Percentiles rank a stretch among this genome's conserved stretches.
Conservation (phyloP, 2,329 filamentous ascomycete species). For the Calonectria pauciramosa region DNA sequence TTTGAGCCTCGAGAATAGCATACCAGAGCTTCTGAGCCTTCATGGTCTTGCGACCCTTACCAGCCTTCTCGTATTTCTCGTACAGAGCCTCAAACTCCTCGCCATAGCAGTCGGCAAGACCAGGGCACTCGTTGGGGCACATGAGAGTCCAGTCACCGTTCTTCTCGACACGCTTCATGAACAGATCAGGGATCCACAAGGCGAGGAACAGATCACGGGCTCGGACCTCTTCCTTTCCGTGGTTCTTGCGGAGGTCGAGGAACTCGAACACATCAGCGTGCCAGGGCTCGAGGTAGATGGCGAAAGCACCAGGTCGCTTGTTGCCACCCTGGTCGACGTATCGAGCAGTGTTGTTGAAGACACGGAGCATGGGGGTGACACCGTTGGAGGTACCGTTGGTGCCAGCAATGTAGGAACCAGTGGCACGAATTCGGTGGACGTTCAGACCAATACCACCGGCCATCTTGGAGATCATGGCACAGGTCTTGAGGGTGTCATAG, state of each 20-base stretch:
- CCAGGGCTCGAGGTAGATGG: conserved; percentile 99
- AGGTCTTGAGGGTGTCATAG: conserved; percentile 99
- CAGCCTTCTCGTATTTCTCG: conserved; percentile 90
- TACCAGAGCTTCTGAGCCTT: conserved; percentile 99
- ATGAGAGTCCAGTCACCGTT: conserved; percentile 98
- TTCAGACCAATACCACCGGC: conserved; percentile 98
- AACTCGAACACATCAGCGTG: conserved; percentile 98
- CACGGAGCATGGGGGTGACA: conserved; percentile 96
- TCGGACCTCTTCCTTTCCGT: conserved; percentile 98
- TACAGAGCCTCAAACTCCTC: conserved; percentile 98
- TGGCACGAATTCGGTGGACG: conserved; percentile 95
- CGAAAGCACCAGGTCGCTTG: conserved; percentile 98
- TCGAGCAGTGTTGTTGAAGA: conserved; percentile 99
- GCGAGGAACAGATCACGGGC: conserved; percentile 98
- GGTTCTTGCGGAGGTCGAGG: conserved; percentile 98
- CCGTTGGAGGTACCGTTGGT: conserved; percentile 99
- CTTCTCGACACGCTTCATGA: conserved; percentile 99
- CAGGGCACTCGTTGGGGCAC: conserved; percentile 97
- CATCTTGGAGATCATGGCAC: conserved; percentile 99
- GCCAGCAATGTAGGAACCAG: conserved; percentile 96
- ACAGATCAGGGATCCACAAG: conserved; percentile 97
- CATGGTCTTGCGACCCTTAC: conserved; percentile 89
- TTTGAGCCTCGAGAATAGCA: conserved; percentile 97
- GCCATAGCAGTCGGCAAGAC: conserved; percentile 95
- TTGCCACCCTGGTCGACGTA: conserved; percentile 99